Conservation (phyloP, 768 basidiomycete species). For the Scleroderma citrinum region DNA sequence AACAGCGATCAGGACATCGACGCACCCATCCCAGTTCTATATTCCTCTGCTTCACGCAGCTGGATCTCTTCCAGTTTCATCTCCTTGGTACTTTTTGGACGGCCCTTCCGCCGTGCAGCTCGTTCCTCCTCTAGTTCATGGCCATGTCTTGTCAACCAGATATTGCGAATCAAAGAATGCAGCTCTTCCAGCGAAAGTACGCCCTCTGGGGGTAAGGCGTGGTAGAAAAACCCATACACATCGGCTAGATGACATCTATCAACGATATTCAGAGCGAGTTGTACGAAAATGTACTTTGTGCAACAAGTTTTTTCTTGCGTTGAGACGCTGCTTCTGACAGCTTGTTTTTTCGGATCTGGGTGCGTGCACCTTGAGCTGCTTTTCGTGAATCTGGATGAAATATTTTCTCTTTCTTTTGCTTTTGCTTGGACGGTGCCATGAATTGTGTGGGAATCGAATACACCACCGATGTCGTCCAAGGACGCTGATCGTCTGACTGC, state of each 20-base stretch:
- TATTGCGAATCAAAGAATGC: constrained; percentile 54
- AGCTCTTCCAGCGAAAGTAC: constrained; percentile 58
- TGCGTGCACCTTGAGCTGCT: constrained; percentile 66
- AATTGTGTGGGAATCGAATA: neutral
- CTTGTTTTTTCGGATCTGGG: constrained; percentile 63
- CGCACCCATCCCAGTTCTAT: constrained; percentile 78
- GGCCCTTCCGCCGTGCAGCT: constrained; percentile 58
- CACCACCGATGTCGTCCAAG: constrained; percentile 32
- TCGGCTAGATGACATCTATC: constrained; percentile 41
- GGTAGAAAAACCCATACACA: constrained; percentile 70
- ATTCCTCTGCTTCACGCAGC: constrained; percentile 61
- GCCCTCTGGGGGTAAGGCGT: constrained; percentile 56
- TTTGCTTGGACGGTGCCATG: neutral
- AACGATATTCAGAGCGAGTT: neutral
- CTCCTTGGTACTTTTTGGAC: constrained; percentile 70
- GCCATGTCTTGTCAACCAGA: constrained; percentile 74
- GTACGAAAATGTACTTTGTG: constrained; percentile 36
- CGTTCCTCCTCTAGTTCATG: constrained; percentile 57
- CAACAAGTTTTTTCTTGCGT: constrained; percentile 50
- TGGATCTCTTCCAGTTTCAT: constrained; percentile 64
- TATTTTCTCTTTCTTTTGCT: constrained; percentile 64
- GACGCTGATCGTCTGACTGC: constrained; percentile 57
- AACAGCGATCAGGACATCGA: constrained; percentile 3
- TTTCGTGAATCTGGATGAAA: constrained; percentile 83
- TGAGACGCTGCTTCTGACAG: constrained; percentile 51